Evolutionary conservation across 371 early-diverging fungal genomes (phyloP).

Genomic region (Mucor lusitanicus): DNA sequence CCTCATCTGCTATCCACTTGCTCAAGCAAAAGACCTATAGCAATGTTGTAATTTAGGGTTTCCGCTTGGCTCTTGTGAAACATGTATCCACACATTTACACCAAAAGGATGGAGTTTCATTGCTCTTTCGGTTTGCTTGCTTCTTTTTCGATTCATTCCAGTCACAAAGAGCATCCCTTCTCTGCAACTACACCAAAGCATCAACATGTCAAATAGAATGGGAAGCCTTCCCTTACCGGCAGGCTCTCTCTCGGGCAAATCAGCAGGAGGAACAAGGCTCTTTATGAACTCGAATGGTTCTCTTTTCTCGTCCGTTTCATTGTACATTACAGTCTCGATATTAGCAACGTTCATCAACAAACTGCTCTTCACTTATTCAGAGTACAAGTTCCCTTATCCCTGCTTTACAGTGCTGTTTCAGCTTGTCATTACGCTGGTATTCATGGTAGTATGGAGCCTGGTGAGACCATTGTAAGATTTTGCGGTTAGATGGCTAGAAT

Average conservation of each 20-base stretch:
- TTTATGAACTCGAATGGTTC: slow-evolving; percentile 9
- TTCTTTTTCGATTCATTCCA: background rate
- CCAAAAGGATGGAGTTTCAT: background rate
- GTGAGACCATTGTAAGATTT: slow-evolving; percentile 41
- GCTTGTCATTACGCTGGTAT: slow-evolving; percentile 48
- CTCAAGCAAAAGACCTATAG: too few relatives aligned
- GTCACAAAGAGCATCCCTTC: background rate
- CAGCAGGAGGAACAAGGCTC: background rate
- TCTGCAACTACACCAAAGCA: background rate
- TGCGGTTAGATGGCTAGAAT: background rate
- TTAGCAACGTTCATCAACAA: slow-evolving; percentile 65
- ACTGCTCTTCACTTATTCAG: slow-evolving; percentile 53
- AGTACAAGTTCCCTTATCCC: slow-evolving; percentile 60
- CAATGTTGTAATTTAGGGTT: too few relatives aligned
- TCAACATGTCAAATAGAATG: slow-evolving; percentile 7
- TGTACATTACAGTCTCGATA: slow-evolving; percentile 53
- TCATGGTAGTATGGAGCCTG: slow-evolving; percentile 46
- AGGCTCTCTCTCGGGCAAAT: slow-evolving; percentile 5
- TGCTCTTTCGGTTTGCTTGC: background rate
- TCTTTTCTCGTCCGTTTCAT: slow-evolving; percentile 35
- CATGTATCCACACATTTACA: background rate
- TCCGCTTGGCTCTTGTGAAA: background rate
- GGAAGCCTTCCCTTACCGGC: slow-evolving; percentile 24
- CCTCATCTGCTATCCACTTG: background rate
- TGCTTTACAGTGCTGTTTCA: slow-evolving; percentile 60